Conservation (phyloP, 2,329 filamentous ascomycete genomes). For the Alternaria burnsii region DNA sequence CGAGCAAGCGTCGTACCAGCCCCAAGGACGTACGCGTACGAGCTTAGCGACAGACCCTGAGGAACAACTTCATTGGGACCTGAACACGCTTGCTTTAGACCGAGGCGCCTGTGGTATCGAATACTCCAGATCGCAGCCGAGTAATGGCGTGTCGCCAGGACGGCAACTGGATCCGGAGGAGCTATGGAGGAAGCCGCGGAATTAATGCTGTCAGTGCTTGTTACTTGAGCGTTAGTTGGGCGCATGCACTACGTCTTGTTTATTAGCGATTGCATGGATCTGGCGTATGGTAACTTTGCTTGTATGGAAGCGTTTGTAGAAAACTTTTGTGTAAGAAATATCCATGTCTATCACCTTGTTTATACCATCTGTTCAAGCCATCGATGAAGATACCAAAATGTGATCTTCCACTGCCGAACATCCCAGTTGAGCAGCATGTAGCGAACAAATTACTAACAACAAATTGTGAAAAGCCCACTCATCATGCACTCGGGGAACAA, state of each 20-base stretch:
- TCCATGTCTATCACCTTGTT: neutral
- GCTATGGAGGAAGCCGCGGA: conserved; percentile 37
- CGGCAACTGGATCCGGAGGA: conserved; percentile 32
- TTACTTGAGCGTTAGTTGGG: neutral
- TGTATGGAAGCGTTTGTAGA: neutral
- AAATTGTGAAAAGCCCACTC: neutral
- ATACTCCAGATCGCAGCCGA: conserved; percentile 30
- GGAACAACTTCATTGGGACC: conserved; percentile 48
- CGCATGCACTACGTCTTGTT: neutral
- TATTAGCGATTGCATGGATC: conserved; percentile 22
- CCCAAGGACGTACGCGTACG: conserved; percentile 27
- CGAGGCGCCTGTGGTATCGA: conserved; percentile 47
- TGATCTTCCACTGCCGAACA: neutral
- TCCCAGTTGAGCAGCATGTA: neutral
- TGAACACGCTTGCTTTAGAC: conserved; percentile 43
- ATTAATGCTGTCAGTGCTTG: neutral
- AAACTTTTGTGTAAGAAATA: neutral
- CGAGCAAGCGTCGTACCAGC: conserved; percentile 12
- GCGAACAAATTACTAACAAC: neutral
- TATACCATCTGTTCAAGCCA: neutral
- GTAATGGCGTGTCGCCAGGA: conserved; percentile 17
- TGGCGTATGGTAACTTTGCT: conserved; percentile 8
- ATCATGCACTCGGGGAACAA: neutral
- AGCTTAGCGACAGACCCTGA: conserved; percentile 44
- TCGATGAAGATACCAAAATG: neutral